These are phyloP conservation scores for Elaeagnus macrophylla DNA, from an alignment of 306 rosid genomes.

Conservation along the genomic window DNA sequence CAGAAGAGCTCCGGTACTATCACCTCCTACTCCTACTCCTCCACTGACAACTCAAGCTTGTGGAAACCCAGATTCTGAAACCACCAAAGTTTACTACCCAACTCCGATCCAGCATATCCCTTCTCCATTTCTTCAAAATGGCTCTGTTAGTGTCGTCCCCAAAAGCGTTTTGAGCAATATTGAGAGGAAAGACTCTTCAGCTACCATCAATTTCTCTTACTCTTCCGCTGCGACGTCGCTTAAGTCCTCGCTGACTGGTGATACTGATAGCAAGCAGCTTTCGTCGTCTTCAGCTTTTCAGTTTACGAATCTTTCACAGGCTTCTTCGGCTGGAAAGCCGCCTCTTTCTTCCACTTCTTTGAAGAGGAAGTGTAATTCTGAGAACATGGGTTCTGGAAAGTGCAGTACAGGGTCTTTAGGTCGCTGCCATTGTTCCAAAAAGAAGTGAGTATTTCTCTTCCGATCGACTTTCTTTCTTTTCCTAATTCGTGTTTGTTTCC, in stretches of 20 bases:
- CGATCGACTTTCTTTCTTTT: background rate
- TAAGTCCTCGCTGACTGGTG: slow-evolving; percentile 65
- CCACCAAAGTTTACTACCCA: slow-evolving; percentile 29
- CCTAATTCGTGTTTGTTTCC: background rate
- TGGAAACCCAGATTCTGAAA: slow-evolving; percentile 1
- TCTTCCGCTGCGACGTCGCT: slow-evolving; percentile 49
- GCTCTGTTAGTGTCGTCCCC: slow-evolving; percentile 2
- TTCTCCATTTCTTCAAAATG: slow-evolving; percentile 12
- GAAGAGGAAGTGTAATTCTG: slow-evolving; percentile 79
- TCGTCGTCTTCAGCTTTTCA: slow-evolving; percentile 53
- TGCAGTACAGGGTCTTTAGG: slow-evolving; percentile 52
- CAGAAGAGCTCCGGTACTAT: slow-evolving; percentile 52
- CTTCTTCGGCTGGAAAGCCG: slow-evolving; percentile 58
- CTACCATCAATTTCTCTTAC: slow-evolving; percentile 49
- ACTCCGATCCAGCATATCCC: slow-evolving; percentile 88
- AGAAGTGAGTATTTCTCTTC: slow-evolving; percentile 35
- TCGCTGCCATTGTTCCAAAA: slow-evolving; percentile 77
- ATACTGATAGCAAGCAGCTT: slow-evolving; percentile 40
- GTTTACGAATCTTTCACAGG: slow-evolving; percentile 55
- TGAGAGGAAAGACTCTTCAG: slow-evolving; percentile 41
- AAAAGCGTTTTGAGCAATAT: slow-evolving; percentile 8
- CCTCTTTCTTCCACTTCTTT: slow-evolving; percentile 57
- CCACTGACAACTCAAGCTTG: slow-evolving; percentile 12
- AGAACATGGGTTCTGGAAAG: slow-evolving; percentile 53
- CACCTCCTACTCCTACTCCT: background rate